These are phyloP conservation scores for Mimosa pudica DNA, from an alignment of 306 rosid species.

Conservation along the genomic window DNA sequence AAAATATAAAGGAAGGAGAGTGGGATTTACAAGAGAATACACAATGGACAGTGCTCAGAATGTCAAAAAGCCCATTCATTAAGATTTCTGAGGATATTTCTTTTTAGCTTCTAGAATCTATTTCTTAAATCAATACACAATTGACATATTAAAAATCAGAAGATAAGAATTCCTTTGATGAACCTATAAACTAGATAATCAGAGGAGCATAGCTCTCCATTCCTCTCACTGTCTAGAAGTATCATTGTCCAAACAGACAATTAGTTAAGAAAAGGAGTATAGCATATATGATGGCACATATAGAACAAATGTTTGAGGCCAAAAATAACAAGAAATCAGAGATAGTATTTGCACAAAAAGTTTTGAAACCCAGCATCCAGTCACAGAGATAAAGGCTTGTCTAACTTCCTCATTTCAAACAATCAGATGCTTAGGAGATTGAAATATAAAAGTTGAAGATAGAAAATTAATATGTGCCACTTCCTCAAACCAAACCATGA, in stretches of 20 bases:
- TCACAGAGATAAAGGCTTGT: too few relatives aligned
- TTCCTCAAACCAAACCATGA: slow-evolving; percentile 34
- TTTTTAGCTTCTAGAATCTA: too few relatives aligned
- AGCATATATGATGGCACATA: neutral
- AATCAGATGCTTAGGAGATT: slow-evolving; percentile 8
- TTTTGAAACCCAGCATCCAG: neutral
- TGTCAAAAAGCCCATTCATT: too few relatives aligned
- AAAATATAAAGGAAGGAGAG: too few relatives aligned
- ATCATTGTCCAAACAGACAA: neutral
- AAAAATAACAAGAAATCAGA: neutral
- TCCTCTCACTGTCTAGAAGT: slow-evolving; percentile 1
- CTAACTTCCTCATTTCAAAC: neutral
- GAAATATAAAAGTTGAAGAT: slow-evolving; percentile 29
- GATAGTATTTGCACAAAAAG: too few relatives aligned
- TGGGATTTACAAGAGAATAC: too few relatives aligned
- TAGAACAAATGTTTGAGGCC: neutral
- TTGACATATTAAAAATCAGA: neutral
- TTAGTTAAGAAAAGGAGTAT: neutral
- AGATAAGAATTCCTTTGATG: neutral
- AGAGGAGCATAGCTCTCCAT: neutral
- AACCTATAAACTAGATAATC: neutral
- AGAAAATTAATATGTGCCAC: slow-evolving; percentile 18
- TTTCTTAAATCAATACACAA: neutral
- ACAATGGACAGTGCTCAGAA: too few relatives aligned
- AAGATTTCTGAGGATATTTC: too few relatives aligned